Evolutionary conservation across 2,329 filamentous ascomycete species (phyloP).

Genomic region (Penicillium sp.): DNA sequence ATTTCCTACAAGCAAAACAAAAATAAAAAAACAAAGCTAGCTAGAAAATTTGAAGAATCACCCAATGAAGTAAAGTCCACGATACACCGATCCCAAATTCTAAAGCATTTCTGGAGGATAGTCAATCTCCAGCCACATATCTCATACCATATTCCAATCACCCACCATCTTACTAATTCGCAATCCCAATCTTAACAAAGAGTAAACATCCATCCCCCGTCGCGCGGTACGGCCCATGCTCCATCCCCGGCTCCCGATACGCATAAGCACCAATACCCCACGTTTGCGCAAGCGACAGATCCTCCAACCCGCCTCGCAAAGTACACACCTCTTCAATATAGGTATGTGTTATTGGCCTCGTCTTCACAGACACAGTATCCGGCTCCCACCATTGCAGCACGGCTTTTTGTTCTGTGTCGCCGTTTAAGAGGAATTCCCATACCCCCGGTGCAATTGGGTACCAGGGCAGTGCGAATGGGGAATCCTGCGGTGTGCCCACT

Average conservation of each 20-base stretch:
- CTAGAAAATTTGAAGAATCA: not conserved
- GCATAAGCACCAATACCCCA: constrained; percentile 42
- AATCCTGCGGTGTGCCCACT: constrained; percentile 16
- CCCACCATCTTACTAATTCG: not conserved
- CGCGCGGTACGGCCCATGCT: constrained; percentile 40
- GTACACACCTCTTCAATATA: constrained; percentile 44
- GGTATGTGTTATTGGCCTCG: constrained; percentile 35
- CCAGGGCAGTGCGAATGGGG: constrained; percentile 18
- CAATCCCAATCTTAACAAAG: constrained; percentile 26
- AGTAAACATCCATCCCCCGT: constrained; percentile 39
- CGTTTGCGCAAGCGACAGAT: constrained; percentile 30
- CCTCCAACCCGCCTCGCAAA: constrained; percentile 37
- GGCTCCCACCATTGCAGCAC: constrained; percentile 41
- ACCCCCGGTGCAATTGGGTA: constrained; percentile 34
- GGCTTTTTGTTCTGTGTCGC: constrained; percentile 31
- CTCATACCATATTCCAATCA: not conserved
- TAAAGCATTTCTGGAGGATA: too few relatives aligned
- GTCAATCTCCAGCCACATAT: not conserved
- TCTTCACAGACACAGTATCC: constrained; percentile 27
- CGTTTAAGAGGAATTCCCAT: constrained; percentile 40
- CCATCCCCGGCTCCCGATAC: constrained; percentile 43
- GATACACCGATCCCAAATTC: not conserved
- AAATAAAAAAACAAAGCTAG: not conserved
- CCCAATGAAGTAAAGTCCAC: not conserved
- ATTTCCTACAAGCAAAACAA: not conserved